Evolutionary conservation across 2,329 filamentous ascomycete genomes (phyloP).

Genomic region (Hansfordia pulvinata): DNA sequence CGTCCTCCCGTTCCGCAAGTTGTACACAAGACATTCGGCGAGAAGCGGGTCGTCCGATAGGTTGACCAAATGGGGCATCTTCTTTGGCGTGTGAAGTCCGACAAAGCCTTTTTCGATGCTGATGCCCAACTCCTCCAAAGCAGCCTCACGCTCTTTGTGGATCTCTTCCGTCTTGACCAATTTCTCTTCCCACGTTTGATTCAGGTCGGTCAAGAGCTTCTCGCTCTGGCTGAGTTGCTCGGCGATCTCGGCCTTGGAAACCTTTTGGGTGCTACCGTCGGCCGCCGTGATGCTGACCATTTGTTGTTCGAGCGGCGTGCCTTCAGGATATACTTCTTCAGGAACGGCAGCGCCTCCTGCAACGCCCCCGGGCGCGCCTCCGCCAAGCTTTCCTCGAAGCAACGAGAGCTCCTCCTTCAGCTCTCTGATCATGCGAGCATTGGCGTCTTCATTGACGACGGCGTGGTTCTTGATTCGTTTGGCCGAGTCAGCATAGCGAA

Average conservation of each 20-base stretch:
- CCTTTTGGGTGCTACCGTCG: conserved; percentile 82
- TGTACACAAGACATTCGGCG: conserved; percentile 94
- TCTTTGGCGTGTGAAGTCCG: conserved; percentile 89
- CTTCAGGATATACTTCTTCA: conserved; percentile 81
- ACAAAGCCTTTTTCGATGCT: conserved; percentile 98
- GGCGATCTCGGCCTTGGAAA: conserved; percentile 95
- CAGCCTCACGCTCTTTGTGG: conserved; percentile 91
- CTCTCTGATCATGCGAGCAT: conserved; percentile 96
- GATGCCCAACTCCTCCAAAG: conserved; percentile 91
- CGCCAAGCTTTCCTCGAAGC: conserved; percentile 72
- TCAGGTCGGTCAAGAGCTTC: conserved; percentile 88
- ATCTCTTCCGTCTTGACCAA: conserved; percentile 90
- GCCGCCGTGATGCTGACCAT: conserved; percentile 85
- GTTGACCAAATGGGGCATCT: conserved; percentile 98
- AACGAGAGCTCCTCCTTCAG: conserved; percentile 87
- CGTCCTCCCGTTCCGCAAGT: conserved; percentile 88
- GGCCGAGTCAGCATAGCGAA: conserved; percentile 92
- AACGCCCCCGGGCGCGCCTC: conserved; percentile 27
- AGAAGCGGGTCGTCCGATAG: conserved; percentile 87
- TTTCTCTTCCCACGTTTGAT: conserved; percentile 98
- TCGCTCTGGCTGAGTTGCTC: conserved; percentile 94
- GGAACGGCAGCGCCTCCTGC: conserved; percentile 37
- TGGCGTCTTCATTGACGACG: conserved; percentile 97
- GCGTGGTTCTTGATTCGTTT: conserved; percentile 99
- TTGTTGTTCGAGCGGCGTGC: conserved; percentile 86